Evolutionary conservation across 2,329 filamentous ascomycete genomes (phyloP).

Genomic region (Apiospora arundinis): DNA sequence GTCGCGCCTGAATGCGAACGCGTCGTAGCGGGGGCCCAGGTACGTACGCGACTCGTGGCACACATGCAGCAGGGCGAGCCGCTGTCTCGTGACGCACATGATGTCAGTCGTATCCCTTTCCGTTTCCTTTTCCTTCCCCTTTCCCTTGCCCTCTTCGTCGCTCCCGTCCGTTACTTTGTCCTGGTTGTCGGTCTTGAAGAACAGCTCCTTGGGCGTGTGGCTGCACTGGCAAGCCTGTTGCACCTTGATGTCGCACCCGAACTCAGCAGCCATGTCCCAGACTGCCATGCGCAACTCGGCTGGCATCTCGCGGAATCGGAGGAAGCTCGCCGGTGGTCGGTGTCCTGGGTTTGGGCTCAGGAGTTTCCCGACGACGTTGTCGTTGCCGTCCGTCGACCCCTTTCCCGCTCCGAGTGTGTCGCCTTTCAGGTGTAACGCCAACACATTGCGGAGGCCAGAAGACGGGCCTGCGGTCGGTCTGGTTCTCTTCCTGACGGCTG

Average conservation of each 20-base stretch:
- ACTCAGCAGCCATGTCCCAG: not conserved
- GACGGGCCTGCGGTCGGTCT: too few species aligned
- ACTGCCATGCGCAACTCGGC: not conserved
- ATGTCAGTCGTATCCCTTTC: too few species aligned
- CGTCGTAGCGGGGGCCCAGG: not conserved
- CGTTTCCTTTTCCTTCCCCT: too few species aligned
- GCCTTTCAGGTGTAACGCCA: not conserved
- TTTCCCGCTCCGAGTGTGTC: not conserved
- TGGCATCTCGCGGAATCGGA: not conserved
- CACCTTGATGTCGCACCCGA: not conserved
- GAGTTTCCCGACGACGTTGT: not conserved
- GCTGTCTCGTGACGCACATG: not conserved
- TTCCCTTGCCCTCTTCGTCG: too few species aligned
- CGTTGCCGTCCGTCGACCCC: not conserved
- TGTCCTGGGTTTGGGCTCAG: not conserved
- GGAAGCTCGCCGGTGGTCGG: not conserved
- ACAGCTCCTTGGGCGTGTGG: too few species aligned
- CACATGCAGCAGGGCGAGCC: not conserved
- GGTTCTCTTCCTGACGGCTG: too few species aligned
- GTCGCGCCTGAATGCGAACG: not conserved
- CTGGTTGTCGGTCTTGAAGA: too few species aligned
- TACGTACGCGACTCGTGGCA: not conserved
- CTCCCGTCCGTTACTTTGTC: too few species aligned
- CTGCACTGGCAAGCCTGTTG: not conserved
- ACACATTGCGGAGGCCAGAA: not conserved